These are phyloP conservation scores for Linnemannia elongata DNA, from an alignment of 192 early-diverging fungal species.

Conservation along the genomic window DNA sequence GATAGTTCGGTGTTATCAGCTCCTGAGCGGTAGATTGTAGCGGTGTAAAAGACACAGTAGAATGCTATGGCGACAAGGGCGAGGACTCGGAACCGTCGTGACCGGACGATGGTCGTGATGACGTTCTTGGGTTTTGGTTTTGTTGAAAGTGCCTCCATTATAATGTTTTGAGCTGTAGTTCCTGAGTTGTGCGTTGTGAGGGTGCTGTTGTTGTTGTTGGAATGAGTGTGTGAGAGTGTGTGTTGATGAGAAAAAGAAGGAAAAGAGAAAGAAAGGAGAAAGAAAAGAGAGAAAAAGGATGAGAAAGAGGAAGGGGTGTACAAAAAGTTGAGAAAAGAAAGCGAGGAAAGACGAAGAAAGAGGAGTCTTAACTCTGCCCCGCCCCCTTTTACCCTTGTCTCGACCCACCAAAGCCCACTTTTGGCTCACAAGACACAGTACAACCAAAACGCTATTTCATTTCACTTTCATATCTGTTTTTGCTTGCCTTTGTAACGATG, in stretches of 20 bases:
- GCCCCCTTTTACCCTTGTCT: neutral
- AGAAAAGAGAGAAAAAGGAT: neutral
- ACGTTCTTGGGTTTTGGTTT: constrained; percentile 23
- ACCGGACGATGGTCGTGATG: constrained; percentile 28
- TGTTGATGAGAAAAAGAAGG: neutral
- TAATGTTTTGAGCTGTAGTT: neutral
- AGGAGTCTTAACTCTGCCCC: neutral
- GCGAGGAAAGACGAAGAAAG: neutral
- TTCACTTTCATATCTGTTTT: too few relatives aligned
- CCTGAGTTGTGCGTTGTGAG: neutral
- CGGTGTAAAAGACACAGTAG: constrained; percentile 32
- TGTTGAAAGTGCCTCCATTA: constrained; percentile 9
- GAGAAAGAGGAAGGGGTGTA: neutral
- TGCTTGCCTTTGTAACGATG: too few relatives aligned
- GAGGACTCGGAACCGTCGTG: constrained; percentile 33
- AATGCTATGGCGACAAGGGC: constrained; percentile 7
- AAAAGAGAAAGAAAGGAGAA: neutral
- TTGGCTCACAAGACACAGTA: neutral
- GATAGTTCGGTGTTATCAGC: neutral
- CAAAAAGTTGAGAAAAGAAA: neutral
- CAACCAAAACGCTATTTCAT: too few relatives aligned
- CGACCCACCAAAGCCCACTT: neutral
- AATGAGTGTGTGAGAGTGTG: neutral
- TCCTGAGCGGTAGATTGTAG: neutral
- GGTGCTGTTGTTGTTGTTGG: neutral